Base-by-base conservation (phyloP, 164 flowering plant species). In the Dillenia suffruticosa region DNA sequence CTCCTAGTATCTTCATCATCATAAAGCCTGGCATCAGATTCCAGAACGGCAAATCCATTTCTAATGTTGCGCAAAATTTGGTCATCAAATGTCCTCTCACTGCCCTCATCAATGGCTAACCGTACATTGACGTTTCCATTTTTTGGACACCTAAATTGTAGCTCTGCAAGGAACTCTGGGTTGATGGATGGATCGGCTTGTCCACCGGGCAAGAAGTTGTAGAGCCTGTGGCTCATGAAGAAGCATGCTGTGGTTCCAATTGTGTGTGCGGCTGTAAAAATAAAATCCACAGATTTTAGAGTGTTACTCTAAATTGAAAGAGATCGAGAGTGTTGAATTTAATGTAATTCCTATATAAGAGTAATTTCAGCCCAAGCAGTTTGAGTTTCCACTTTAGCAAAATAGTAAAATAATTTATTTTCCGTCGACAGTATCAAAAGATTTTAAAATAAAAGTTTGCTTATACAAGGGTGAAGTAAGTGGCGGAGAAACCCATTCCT, bases 241-340 rank as follows among this genome's bases (percentile, higher is more conserved):
- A 87, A 86, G 68, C 97, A 90, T 44, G 97, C 94, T 5, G 97
- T 83, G 26, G 92, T 87, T 49, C 97, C 97, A 44, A 90, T 83
- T 22, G 94, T 84, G 56, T 90, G 97, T 56, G 94, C 97, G 59
- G 80, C 97, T 90, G 85, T 54, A 66, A 71, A 2, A 26, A 26
- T 7, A 32, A 32, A 32, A 32, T 32, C 6, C 40, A 32, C 40
- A 0, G 40, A 32, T 32, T 32, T 32, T 0, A 32, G 40, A 6
- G 40, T 5, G 40, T 32, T 5, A 32, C 40, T 32, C 40, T 4
- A 32, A 32, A 32, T 32, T 32, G 7, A 32, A 32, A 32, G 40
- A 32, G 40, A 32, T 5, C 40, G 5, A 2, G 1, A 19, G 22
- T 19, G 22, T 19, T 19, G 22, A 19, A 19, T 19, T 19, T 19